Evolutionary conservation across 116 monocot species (phyloP), one percentile per base, ranked within the genome.

Genomic region (Cymodocea nodosa): DNA sequence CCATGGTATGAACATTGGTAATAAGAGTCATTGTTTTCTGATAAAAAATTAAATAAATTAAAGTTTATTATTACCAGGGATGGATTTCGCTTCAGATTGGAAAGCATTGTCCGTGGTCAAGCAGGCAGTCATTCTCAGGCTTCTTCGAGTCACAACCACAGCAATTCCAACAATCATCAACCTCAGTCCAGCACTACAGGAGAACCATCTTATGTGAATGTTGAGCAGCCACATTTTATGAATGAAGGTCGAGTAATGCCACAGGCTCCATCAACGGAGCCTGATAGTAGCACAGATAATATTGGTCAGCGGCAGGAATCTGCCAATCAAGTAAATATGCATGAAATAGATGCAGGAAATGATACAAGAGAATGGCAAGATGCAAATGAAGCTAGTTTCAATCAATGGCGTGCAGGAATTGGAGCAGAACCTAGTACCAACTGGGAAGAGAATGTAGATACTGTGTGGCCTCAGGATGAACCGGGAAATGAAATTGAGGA

Each of bases 11-110:
- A 30, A 30, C 30, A 30, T 30, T 30, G 30, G 30, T 30, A 30
- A 1, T 30, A 1, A 30, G 30, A 30, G 30, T 30, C 30, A 30
- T 30, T 44, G 44, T 44, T 6, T 44, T 44, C 11, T 44, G 6
- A 44, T 3, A 44, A 40, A 16, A 40, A 20, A 4, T 64, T 9
- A 64, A 50, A 19, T 13, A 23, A 50, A 64, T 23, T 15, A 44
- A 15, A 15, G 20, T 58, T 57, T 68, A 22, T 20, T 67, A 36
- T 67, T 39, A 61, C 48, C 51, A 89, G 93, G 73, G 82, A 82
- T 55, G 86, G 76, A 66, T 81, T 86, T 73, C 79, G 75, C 68
- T 79, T 76, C 76, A 82, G 93, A 77, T 65, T 78, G 59, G 83
- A 84, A 62, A 78, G 68, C 67, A 75, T 62, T 80, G 76, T 75